Percentiles rank a stretch among this genome's conserved stretches.
Evolutionary conservation across 768 basidiomycete species (phyloP).

Genomic region (Phylloporus sp.): DNA sequence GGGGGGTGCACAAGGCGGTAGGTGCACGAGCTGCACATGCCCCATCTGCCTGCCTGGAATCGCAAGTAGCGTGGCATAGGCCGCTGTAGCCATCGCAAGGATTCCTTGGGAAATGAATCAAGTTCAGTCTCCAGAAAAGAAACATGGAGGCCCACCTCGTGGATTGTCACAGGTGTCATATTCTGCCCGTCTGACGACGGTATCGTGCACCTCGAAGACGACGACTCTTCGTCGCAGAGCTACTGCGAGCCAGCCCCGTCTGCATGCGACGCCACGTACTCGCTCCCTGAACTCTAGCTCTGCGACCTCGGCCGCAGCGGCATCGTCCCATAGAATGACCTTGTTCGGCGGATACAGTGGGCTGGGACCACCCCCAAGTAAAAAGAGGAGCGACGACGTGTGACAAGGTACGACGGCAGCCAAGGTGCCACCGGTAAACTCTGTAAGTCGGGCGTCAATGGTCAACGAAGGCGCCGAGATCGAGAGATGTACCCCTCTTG

Average conservation of each 20-base stretch:
- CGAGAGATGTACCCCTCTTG: slow-evolving; percentile 62
- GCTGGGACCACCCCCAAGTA: slow-evolving; percentile 82
- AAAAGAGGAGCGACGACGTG: slow-evolving; percentile 75
- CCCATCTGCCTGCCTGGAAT: slow-evolving; percentile 84
- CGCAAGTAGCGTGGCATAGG: slow-evolving; percentile 74
- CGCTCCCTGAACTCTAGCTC: slow-evolving; percentile 86
- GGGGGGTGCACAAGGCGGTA: slow-evolving; percentile 72
- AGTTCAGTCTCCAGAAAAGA: slow-evolving; percentile 2
- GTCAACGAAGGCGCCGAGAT: neutral
- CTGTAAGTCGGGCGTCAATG: slow-evolving; percentile 37
- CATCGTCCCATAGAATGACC: slow-evolving; percentile 87
- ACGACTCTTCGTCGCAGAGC: slow-evolving; percentile 75
- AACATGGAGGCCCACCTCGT: slow-evolving; percentile 55
- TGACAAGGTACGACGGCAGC: slow-evolving; percentile 75
- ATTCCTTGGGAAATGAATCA: slow-evolving; percentile 49
- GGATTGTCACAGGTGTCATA: slow-evolving; percentile 90
- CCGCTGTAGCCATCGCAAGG: slow-evolving; percentile 71
- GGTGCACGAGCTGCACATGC: slow-evolving; percentile 81
- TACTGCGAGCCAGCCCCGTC: slow-evolving; percentile 81
- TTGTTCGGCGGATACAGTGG: slow-evolving; percentile 91
- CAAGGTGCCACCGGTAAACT: slow-evolving; percentile 74
- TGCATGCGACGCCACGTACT: slow-evolving; percentile 73
- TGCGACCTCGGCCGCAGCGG: slow-evolving; percentile 67
- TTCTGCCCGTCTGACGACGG: slow-evolving; percentile 60
- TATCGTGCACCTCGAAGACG: slow-evolving; percentile 64